A percentile compares a stretch with the other conserved stretches of the same genome.
Conservation (phyloP, 371 early-diverging fungal species). For the Choanephora cucurbitarum region DNA sequence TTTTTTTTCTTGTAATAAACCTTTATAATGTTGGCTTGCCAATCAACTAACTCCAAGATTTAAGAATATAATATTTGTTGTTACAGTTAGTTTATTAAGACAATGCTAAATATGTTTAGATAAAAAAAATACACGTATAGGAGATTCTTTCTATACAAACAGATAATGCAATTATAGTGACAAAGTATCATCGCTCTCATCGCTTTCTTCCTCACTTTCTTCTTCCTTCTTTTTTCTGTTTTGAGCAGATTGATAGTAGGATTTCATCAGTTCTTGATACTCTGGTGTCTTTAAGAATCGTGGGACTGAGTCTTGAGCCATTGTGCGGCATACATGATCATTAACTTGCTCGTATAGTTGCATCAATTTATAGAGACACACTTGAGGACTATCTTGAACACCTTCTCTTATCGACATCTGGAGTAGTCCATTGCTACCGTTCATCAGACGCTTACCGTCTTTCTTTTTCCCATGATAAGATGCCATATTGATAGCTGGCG, state of each 20-base stretch:
- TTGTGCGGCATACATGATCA: constrained; percentile 69
- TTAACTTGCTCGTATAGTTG: constrained; percentile 60
- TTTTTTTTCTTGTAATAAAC: too few relatives aligned
- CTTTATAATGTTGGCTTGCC: too few relatives aligned
- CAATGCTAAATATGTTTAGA: too few relatives aligned
- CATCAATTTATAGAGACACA: constrained; percentile 28
- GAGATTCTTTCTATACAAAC: too few relatives aligned
- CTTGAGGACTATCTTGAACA: constrained; percentile 12
- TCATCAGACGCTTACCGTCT: neutral
- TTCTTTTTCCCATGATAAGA: constrained; percentile 2
- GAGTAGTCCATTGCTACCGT: neutral
- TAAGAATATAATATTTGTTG: too few relatives aligned
- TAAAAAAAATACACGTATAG: too few relatives aligned
- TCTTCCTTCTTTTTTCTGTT: neutral
- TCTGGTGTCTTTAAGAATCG: constrained; percentile 65
- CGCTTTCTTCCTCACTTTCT: neutral
- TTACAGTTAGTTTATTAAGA: too few relatives aligned
- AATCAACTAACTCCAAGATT: too few relatives aligned
- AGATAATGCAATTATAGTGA: too few relatives aligned
- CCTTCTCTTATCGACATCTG: constrained; percentile 1
- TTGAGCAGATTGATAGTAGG: constrained; percentile 5
- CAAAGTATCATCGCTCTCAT: neutral
- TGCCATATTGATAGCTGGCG: neutral
- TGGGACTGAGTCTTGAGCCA: constrained; percentile 76
- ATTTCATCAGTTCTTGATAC: constrained; percentile 38